A percentile compares a stretch with the other conserved stretches of the same genome.
Conservation (phyloP, 306 rosid species). For the Senna siamea region DNA sequence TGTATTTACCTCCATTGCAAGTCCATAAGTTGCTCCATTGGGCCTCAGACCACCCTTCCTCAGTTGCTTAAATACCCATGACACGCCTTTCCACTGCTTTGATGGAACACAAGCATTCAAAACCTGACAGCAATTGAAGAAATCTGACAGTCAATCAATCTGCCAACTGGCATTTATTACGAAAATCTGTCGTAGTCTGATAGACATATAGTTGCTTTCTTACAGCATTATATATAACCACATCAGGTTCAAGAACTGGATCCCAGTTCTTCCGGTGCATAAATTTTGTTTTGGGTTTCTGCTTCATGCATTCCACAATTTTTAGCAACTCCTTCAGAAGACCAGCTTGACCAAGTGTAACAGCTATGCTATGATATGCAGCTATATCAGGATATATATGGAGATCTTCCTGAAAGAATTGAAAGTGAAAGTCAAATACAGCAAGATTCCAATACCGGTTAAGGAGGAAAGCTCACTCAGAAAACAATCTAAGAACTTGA, state of each 20-base stretch:
- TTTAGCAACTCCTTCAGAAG: constrained; percentile 74
- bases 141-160: constrained; percentile 28
- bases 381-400: constrained; percentile 87
- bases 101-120: constrained; percentile 87
- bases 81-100: constrained; percentile 82
- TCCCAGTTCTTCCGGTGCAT: constrained; percentile 69
- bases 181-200: constrained; percentile 22
- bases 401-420: constrained; percentile 65
- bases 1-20: constrained; percentile 90
- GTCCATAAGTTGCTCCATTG: constrained; percentile 87
- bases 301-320: constrained; percentile 76
- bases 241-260: constrained; percentile 77
- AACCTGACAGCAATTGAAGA: constrained; percentile 60
- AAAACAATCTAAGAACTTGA: constrained; percentile 44
- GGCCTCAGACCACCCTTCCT: constrained; percentile 73
- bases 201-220: constrained; percentile 42
- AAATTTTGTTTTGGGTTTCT: constrained; percentile 61
- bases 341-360: constrained; percentile 95
- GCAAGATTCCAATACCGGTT: constrained; percentile 29
- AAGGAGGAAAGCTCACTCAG: constrained; percentile 19
- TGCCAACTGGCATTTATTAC: constrained; percentile 23
- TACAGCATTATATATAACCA: constrained; percentile 90
- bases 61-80: constrained; percentile 82
- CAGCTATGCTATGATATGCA: constrained; percentile 91
- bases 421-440: constrained; percentile 41